phyloP scores from a whole-genome alignment of 1,284 basidiomycete species.

The Erythrobasidium hasegawianum region DNA sequence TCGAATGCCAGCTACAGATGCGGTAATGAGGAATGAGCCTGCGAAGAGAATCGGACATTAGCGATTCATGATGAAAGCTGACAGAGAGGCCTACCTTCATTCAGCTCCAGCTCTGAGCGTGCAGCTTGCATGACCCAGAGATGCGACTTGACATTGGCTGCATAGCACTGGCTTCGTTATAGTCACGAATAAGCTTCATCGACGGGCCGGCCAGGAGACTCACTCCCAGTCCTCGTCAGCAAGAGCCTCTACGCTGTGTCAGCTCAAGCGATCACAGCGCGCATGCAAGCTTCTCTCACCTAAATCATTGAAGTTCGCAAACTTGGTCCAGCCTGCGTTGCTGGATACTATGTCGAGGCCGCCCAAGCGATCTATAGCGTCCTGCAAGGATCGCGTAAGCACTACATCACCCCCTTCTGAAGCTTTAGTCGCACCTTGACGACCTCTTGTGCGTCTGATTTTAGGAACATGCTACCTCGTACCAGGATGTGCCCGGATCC shows the following conservation, averaged over 20 bases:
- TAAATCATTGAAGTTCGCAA: constrained; percentile 39
- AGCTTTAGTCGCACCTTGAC: constrained; percentile 10
- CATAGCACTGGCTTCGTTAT: constrained; percentile 30
- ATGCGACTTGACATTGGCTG: constrained; percentile 41
- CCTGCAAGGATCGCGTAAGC: not conserved
- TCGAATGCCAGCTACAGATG: constrained; percentile 37
- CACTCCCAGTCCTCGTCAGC: constrained; percentile 40
- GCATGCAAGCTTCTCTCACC: constrained; percentile 33
- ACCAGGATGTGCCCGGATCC: constrained; percentile 39
- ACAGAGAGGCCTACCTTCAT: constrained; percentile 23
- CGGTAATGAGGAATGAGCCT: constrained; percentile 40
- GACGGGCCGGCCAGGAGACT: not conserved
- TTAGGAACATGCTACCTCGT: constrained; percentile 39
- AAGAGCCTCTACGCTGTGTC: constrained; percentile 35
- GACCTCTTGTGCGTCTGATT: constrained; percentile 32
- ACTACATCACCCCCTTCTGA: not conserved
- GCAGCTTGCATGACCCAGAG: constrained; percentile 42
- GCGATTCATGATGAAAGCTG: not conserved
- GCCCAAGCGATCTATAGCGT: constrained; percentile 36
- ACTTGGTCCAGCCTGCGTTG: constrained; percentile 42
- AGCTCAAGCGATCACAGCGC: not conserved
- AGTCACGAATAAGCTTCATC: not conserved
- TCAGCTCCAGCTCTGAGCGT: constrained; percentile 37
- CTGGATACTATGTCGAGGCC: constrained; percentile 41
- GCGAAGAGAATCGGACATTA: not conserved